These are phyloP conservation scores for Cryptosporidium sp. DNA, from an alignment of 169 alveolate species.

Conservation along the genomic window DNA sequence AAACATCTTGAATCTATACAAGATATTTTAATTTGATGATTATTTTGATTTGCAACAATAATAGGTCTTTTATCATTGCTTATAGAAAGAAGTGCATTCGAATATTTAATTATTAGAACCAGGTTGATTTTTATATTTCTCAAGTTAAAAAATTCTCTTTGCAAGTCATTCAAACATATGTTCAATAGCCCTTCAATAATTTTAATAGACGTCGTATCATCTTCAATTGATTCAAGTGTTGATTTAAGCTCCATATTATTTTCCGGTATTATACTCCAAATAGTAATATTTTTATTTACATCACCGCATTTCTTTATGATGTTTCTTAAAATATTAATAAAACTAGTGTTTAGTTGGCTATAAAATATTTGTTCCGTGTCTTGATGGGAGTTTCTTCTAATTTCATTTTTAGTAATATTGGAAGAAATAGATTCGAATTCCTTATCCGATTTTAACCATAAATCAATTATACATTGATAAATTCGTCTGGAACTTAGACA, in stretches of 20 bases:
- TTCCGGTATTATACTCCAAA: conserved; percentile 41
- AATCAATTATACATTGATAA: conserved; percentile 14
- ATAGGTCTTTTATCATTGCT: conserved; percentile 5
- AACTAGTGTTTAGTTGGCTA: neutral
- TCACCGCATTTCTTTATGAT: conserved; percentile 16
- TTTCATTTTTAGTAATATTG: neutral
- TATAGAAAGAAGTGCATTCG: neutral
- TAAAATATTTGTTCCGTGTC: neutral
- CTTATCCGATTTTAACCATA: neutral
- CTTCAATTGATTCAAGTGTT: neutral
- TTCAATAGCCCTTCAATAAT: conserved; percentile 8
- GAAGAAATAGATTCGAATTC: neutral
- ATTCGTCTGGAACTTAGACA: conserved; percentile 21
- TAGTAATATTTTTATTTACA: conserved; percentile 12
- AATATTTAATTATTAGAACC: conserved; percentile 21
- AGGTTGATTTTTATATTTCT: conserved; percentile 14
- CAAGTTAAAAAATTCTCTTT: conserved; percentile 11
- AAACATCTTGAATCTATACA: conserved; percentile 49
- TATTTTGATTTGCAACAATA: conserved; percentile 29
- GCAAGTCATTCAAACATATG: conserved; percentile 3
- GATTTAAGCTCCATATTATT: neutral
- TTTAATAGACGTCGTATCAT: neutral
- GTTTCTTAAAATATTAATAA: neutral
- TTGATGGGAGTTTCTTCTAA: neutral
- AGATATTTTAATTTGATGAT: conserved; percentile 22